phyloP scores from a whole-genome alignment of 225 moss, liverwort and hornwort species.

The Sphagnum tenellum region DNA sequence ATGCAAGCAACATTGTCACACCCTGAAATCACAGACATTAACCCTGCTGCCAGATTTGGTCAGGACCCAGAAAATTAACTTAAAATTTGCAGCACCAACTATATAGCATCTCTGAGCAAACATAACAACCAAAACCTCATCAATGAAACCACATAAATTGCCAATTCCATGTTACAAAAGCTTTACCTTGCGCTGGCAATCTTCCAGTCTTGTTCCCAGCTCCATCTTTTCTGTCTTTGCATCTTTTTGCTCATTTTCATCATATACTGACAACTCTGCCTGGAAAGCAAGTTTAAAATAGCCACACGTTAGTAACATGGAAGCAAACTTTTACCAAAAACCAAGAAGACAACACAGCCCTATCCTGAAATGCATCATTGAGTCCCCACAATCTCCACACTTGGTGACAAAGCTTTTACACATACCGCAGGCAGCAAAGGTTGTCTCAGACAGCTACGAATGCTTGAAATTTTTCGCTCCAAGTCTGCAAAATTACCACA shows the following conservation, averaged over 20 bases:
- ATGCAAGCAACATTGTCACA: too few species aligned
- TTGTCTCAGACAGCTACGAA: conserved; percentile 49
- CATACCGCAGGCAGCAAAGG: conserved; percentile 39
- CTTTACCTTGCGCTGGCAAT: conserved; percentile 39
- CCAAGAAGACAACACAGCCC: background rate
- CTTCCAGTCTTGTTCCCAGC: conserved; percentile 55
- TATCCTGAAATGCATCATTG: background rate
- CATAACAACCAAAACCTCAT: background rate
- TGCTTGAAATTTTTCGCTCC: conserved; percentile 47
- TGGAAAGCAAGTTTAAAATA: background rate
- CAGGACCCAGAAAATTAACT: too few species aligned
- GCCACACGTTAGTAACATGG: too few species aligned
- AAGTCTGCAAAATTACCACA: conserved; percentile 27
- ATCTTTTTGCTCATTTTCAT: conserved; percentile 40
- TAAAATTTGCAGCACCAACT: too few species aligned
- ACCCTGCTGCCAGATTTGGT: too few species aligned
- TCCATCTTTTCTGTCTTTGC: conserved; percentile 52
- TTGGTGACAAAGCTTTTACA: background rate
- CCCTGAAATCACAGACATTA: too few species aligned
- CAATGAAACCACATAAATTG: background rate
- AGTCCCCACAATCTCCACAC: background rate
- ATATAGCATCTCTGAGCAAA: too few species aligned
- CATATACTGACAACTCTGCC: conserved; percentile 13
- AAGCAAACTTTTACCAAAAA: background rate
- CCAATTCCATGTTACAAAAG: background rate